A percentile compares a stretch with the other conserved stretches of the same genome.
phyloP scores from a whole-genome alignment of 1,284 basidiomycete species.

The Ceratobasidium sp. region DNA sequence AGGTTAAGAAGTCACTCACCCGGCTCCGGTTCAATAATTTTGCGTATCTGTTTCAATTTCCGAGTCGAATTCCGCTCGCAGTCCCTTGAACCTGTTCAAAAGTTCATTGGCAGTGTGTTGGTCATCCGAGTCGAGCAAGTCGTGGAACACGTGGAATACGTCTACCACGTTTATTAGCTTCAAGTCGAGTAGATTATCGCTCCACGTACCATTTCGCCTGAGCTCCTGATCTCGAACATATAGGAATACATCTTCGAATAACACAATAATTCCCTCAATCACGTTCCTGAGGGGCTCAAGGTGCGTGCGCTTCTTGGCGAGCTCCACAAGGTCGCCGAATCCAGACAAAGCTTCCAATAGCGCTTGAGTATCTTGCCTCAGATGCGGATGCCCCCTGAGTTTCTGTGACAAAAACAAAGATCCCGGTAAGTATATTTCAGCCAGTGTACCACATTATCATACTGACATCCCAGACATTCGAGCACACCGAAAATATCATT shows the following conservation, averaged over 20 bases:
- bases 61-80: not conserved
- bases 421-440: not conserved
- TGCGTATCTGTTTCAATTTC: too few relatives aligned
- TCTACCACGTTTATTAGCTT: too few relatives aligned
- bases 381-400: not conserved
- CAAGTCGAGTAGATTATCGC: too few relatives aligned
- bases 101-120: not conserved
- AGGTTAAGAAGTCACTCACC: too few relatives aligned
- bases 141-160: not conserved
- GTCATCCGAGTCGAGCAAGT: not conserved
- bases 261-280: not conserved
- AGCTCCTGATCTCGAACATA: not conserved
- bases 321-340: too few relatives aligned
- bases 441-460: not conserved
- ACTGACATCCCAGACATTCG: not conserved
- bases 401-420: not conserved
- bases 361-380: too few relatives aligned
- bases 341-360: too few relatives aligned
- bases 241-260: constrained; percentile 4
- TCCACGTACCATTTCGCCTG: not conserved
- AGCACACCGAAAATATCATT: not conserved
- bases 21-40: too few relatives aligned
- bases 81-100: not conserved
- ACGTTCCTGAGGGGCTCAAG: not conserved
- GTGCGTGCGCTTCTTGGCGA: too few relatives aligned